These are phyloP conservation scores for Axilococcus clingmanii DNA, from an alignment of 139 green algal genomes.

Conservation along the genomic window DNA sequence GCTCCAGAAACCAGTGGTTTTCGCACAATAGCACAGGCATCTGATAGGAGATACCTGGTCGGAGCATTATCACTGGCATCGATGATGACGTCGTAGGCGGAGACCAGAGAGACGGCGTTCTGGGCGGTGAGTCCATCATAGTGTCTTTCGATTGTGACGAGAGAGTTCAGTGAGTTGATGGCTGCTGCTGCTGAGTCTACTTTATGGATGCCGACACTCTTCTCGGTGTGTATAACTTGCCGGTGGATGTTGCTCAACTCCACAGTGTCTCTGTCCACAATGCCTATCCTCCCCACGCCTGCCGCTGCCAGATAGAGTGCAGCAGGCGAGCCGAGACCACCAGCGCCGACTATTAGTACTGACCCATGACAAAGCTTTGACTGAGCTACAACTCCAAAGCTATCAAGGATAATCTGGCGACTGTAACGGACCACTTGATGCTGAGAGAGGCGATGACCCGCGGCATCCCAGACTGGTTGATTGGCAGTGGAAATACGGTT, in stretches of 20 bases:
- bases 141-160: conserved; percentile 44
- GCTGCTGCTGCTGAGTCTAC: conserved; percentile 50
- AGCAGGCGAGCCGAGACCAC: conserved; percentile 76
- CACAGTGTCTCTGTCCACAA: conserved; percentile 78
- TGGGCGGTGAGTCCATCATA: conserved; percentile 44
- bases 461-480: conserved; percentile 30
- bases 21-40: conserved; percentile 59
- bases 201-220: conserved; percentile 64
- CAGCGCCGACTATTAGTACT: conserved; percentile 79
- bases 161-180: conserved; percentile 55
- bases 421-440: conserved; percentile 68
- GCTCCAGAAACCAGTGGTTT: conserved; percentile 80
- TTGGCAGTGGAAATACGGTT: no score
- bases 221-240: conserved; percentile 70
- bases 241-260: conserved; percentile 85
- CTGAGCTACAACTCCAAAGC: conserved; percentile 73
- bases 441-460: conserved; percentile 44
- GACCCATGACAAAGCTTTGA: conserved; percentile 40
- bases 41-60: conserved; percentile 88
- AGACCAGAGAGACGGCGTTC: conserved; percentile 65
- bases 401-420: conserved; percentile 72
- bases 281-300: conserved; percentile 66
- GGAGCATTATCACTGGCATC: conserved; percentile 89
- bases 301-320: conserved; percentile 76
- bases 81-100: conserved; percentile 78